Evolutionary conservation across 495 filamentous ascomycete species (phyloP).

Genomic region (Penicillium odoratum): DNA sequence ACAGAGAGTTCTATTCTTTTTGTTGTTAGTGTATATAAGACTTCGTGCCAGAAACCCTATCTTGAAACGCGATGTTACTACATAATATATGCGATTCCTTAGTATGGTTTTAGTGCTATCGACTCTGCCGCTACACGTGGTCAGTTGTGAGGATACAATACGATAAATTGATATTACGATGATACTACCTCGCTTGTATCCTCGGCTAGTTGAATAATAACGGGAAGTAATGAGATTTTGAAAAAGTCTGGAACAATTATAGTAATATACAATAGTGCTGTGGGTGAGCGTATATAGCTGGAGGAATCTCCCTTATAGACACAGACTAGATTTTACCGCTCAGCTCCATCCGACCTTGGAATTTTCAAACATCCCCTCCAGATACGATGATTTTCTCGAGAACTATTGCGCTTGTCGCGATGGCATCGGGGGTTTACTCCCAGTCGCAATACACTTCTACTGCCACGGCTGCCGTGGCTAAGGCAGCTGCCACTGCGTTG

Average conservation of each 20-base stretch:
- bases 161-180: slow-evolving; percentile 8
- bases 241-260: not conserved
- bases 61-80: not conserved
- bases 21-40: not conserved
- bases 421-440: slow-evolving; percentile 6
- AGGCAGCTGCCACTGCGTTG: slow-evolving; percentile 14
- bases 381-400: slow-evolving; percentile 11
- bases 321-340: not conserved
- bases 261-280: not conserved
- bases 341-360: not conserved
- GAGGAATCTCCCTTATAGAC: not conserved
- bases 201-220: not conserved
- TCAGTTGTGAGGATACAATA: slow-evolving; percentile 7
- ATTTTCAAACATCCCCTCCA: not conserved
- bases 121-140: slow-evolving; percentile 12
- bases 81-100: not conserved
- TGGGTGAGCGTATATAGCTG: not conserved
- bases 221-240: not conserved
- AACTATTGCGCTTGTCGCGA: slow-evolving; percentile 6
- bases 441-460: slow-evolving; percentile 16
- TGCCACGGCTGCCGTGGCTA: slow-evolving; percentile 13
- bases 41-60: not conserved
- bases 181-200: slow-evolving; percentile 11
- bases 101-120: slow-evolving; percentile 5
- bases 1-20: not conserved